A percentile compares a stretch with the other conserved stretches of the same genome.
phyloP scores from a whole-genome alignment of 176 grass and related monocot species.

The Oryza brachyantha region DNA sequence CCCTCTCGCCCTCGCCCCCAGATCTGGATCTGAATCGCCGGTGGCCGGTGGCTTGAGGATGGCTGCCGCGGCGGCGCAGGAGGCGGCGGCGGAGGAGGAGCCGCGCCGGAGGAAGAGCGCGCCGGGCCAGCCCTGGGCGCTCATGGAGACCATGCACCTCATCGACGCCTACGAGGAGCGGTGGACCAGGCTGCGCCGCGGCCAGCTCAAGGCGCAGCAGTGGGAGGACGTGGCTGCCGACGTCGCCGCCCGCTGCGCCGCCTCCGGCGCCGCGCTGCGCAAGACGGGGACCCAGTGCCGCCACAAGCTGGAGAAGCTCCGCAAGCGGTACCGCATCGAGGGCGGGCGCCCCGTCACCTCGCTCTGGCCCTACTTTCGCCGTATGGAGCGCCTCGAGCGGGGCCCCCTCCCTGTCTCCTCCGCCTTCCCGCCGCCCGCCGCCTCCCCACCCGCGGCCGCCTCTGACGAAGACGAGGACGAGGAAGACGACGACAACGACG shows the following conservation, averaged over 20 bases:
- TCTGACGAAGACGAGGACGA: slow-evolving; percentile 34
- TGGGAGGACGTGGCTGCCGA: slow-evolving; percentile 83
- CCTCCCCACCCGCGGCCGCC: slow-evolving; percentile 24
- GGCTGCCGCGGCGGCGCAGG: background rate
- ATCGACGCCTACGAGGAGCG: slow-evolving; percentile 88
- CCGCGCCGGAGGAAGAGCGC: slow-evolving; percentile 43
- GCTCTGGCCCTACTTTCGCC: slow-evolving; percentile 83
- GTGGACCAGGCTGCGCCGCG: slow-evolving; percentile 68
- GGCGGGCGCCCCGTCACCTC: slow-evolving; percentile 59
- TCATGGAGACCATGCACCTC: slow-evolving; percentile 83
- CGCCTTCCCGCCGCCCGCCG: slow-evolving; percentile 15
- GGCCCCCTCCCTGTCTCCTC: slow-evolving; percentile 46
- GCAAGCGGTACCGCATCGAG: slow-evolving; percentile 88
- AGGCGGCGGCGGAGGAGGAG: slow-evolving; percentile 19
- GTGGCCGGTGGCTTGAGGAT: background rate
- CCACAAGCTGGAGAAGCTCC: slow-evolving; percentile 99
- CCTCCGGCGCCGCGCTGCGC: slow-evolving; percentile 28
- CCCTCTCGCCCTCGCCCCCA: slow-evolving; percentile 14
- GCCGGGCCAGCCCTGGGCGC: slow-evolving; percentile 83
- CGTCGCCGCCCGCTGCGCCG: slow-evolving; percentile 55
- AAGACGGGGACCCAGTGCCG: slow-evolving; percentile 96
- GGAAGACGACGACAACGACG: slow-evolving; percentile 14
- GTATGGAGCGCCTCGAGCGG: slow-evolving; percentile 79
- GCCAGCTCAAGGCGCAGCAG: slow-evolving; percentile 95
- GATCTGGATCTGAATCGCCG: slow-evolving; percentile 41